A percentile compares a stretch with the other conserved stretches of the same genome.
phyloP scores from a whole-genome alignment of 208 protist species.

The Trypanosoma platydactyli region DNA sequence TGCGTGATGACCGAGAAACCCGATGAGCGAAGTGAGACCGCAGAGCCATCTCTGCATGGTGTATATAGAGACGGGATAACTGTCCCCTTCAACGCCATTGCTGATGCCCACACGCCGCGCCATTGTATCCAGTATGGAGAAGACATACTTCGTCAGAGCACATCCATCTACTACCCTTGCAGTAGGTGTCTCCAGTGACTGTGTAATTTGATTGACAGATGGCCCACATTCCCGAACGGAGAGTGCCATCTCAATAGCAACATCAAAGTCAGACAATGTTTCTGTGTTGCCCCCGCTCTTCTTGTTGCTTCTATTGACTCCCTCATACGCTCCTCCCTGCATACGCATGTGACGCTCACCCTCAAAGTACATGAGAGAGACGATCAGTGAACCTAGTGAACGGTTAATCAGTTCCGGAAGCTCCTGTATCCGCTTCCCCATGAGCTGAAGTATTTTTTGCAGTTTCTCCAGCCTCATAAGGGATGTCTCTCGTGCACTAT shows the following conservation, averaged over 20 bases:
- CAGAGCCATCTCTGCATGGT: conserved; percentile 69
- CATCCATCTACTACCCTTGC: neutral
- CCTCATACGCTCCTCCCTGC: conserved; percentile 32
- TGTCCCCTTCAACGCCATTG: conserved; percentile 1
- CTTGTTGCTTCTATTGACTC: neutral
- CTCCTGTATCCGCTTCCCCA: conserved; percentile 19
- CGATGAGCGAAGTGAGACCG: conserved; percentile 58
- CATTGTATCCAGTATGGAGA: conserved; percentile 29
- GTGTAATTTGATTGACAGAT: conserved; percentile 1
- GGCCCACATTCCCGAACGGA: conserved; percentile 40
- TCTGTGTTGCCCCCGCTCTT: neutral
- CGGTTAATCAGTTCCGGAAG: conserved; percentile 26
- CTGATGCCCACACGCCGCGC: conserved; percentile 17
- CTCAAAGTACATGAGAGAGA: conserved; percentile 69
- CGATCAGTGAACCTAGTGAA: conserved; percentile 42
- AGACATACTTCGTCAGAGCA: conserved; percentile 29
- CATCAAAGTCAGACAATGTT: conserved; percentile 35
- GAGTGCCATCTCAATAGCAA: conserved; percentile 42
- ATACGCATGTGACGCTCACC: conserved; percentile 47
- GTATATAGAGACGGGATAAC: conserved; percentile 27
- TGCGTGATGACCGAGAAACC: conserved; percentile 60
- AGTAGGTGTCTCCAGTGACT: conserved; percentile 5
- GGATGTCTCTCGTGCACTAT: conserved; percentile 4
- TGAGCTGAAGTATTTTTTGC: conserved; percentile 19
- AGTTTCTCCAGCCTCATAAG: conserved; percentile 20